Base-by-base conservation (phyloP, 768 basidiomycete species). In the Pilatotrama ljubarskyi region DNA sequence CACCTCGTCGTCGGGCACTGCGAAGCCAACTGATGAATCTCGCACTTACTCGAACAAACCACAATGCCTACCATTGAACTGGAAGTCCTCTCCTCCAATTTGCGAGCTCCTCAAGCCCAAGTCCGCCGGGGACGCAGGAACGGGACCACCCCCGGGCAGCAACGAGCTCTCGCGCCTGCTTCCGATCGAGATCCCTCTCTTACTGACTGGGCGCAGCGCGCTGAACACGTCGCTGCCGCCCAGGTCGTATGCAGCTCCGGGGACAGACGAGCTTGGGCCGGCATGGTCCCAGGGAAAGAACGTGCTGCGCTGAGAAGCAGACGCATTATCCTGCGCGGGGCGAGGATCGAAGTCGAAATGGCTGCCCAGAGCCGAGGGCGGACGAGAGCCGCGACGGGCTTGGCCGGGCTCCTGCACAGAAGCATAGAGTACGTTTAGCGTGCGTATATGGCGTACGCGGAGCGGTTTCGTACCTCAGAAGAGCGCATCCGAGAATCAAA, bases 241-340 rank as follows among this genome's bases (percentile, higher is more conserved):
- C 14, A 69, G 57, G 20, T 73, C 74, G 36, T 74, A 76, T 17
- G 68, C 73, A 2, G 58, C 78, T 24, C 73, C 82, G 32, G 67
- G 64, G 24, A 74, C 76, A 32, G 81, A 85, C 0, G 87, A 88
- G 51, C 86, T 89, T 40, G 76, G 78, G 3, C 85, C 88, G 5
- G 81, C 90, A 69, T 92, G 82, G 67, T 93, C 90, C 91, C 91
- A 93, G 5, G 91, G 91, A 69, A 91, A 91, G 29, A 92, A 69
- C 9, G 86, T 84, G 63, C 84, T 88, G 35, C 80, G 77, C 66
- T 90, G 89, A 18, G 88, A 89, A 26, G 77, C 81, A 75, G 41
- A 73, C 71, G 40, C n/a, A n/a, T n/a, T n/a, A n/a, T 77, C 75
- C 26, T 75, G 69, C 10, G 71, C 64, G 36, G 71, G 77, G 5